Percentiles rank a stretch among this genome's conserved stretches.
Evolutionary conservation across 768 basidiomycete species (phyloP).

Genomic region (Termitomyces sp.): DNA sequence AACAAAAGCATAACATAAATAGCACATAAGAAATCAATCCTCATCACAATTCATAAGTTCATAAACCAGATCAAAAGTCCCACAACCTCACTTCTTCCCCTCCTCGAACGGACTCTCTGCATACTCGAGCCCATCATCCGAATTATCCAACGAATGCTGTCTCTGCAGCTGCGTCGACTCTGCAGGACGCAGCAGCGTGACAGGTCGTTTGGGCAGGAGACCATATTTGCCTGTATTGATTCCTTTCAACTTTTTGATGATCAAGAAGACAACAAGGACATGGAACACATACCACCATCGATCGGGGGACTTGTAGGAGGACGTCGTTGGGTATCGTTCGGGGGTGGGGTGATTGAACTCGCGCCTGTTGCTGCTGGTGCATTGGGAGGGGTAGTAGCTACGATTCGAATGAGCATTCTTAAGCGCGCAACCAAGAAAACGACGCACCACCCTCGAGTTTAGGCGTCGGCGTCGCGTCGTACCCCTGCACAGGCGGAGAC

Average conservation of each 20-base stretch:
- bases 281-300: constrained; percentile 21
- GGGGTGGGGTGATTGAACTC: not conserved
- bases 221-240: constrained; percentile 52
- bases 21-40: not conserved
- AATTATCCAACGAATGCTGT: constrained; percentile 26
- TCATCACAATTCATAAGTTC: not conserved
- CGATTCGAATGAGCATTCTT: not conserved
- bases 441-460: not conserved
- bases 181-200: constrained; percentile 43
- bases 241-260: not conserved
- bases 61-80: too few species aligned
- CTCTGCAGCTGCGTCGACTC: constrained; percentile 16
- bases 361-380: not conserved
- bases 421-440: not conserved
- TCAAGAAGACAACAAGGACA: not conserved
- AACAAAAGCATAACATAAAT: not conserved
- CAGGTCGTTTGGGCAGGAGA: constrained; percentile 68
- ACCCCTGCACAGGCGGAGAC: constrained; percentile 12
- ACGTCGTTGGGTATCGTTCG: not conserved
- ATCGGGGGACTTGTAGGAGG: constrained; percentile 19
- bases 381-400: not conserved
- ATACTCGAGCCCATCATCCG: constrained; percentile 67
- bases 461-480: constrained; percentile 7
- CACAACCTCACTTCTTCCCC: constrained; percentile 11
- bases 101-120: constrained; percentile 75